Conservation (phyloP, 331 rosid species). For the Prunus yedoensis region DNA sequence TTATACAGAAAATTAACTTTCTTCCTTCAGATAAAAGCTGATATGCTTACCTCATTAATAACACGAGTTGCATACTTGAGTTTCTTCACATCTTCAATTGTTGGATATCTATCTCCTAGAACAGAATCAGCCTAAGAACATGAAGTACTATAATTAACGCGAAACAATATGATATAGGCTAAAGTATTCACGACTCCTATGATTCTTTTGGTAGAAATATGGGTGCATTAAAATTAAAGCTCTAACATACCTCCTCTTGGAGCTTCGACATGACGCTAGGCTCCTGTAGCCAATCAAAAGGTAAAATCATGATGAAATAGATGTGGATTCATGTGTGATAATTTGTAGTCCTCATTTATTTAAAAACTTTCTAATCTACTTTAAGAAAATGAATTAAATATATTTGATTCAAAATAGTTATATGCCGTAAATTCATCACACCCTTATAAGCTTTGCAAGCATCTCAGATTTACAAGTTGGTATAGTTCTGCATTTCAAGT, state of each 20-base stretch:
- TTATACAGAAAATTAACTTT: conserved; percentile 3
- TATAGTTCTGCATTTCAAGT: conserved; percentile 6
- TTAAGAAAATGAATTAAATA: background rate
- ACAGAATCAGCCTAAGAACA: conserved; percentile 70
- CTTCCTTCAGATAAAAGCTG: background rate
- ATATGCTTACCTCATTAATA: conserved; percentile 82
- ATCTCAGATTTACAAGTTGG: background rate
- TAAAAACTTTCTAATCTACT: background rate
- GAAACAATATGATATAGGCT: conserved; percentile 13
- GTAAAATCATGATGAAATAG: conserved; percentile 20
- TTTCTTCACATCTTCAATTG: conserved; percentile 88
- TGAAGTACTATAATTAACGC: conserved; percentile 9
- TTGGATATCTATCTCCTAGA: conserved; percentile 82
- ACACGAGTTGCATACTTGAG: conserved; percentile 93
- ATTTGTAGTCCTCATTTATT: conserved; percentile 1
- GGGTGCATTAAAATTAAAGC: conserved; percentile 21
- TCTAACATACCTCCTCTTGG: conserved; percentile 80
- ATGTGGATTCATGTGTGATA: background rate
- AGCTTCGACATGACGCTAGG: conserved; percentile 78
- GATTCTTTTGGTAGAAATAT: conserved; percentile 15
- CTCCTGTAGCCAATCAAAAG: conserved; percentile 58
- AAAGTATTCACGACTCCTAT: conserved; percentile 3
- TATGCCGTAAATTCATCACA: background rate
- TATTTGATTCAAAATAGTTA: background rate
- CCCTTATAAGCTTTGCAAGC: background rate